Conservation (phyloP, 371 early-diverging fungal species). For the Batrachochytrium dendrobatidis region DNA sequence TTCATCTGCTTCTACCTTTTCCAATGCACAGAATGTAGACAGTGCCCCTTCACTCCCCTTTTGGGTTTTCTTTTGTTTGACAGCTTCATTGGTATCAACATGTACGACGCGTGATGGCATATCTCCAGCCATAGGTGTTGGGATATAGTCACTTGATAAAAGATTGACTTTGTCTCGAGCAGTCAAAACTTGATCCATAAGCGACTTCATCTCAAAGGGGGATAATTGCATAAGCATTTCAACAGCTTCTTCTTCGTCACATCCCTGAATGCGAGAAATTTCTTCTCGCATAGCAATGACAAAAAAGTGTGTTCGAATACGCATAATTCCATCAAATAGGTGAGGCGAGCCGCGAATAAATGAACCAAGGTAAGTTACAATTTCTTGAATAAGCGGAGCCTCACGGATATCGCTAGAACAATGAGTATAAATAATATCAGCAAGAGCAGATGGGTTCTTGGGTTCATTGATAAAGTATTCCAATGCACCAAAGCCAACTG, state of each 20-base stretch:
- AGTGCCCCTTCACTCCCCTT: constrained; percentile 3
- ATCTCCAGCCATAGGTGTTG: constrained; percentile 24
- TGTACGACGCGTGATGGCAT: background rate
- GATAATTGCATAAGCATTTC: constrained; percentile 72
- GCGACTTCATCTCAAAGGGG: constrained; percentile 70
- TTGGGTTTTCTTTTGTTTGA: too few relatives aligned
- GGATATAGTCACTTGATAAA: constrained; percentile 34
- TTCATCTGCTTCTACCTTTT: constrained; percentile 13
- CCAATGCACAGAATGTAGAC: constrained; percentile 9
- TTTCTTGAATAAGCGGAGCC: constrained; percentile 77
- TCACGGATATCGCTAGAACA: constrained; percentile 71
- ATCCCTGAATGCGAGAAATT: constrained; percentile 60
- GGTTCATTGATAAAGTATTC: constrained; percentile 60
- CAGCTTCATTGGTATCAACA: background rate
- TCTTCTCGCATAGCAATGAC: constrained; percentile 82
- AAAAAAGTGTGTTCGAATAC: constrained; percentile 72
- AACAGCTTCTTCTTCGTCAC: constrained; percentile 72
- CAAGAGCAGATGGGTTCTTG: constrained; percentile 58
- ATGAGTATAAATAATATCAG: constrained; percentile 52
- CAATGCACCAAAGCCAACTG: constrained; percentile 62
- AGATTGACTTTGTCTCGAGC: constrained; percentile 35
- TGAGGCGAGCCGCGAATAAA: constrained; percentile 61
- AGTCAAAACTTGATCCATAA: constrained; percentile 66
- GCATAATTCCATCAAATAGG: constrained; percentile 77
- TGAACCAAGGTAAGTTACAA: constrained; percentile 69